These are phyloP conservation scores for Carpinus viminea DNA, from an alignment of 306 rosid species.

Conservation along the genomic window DNA sequence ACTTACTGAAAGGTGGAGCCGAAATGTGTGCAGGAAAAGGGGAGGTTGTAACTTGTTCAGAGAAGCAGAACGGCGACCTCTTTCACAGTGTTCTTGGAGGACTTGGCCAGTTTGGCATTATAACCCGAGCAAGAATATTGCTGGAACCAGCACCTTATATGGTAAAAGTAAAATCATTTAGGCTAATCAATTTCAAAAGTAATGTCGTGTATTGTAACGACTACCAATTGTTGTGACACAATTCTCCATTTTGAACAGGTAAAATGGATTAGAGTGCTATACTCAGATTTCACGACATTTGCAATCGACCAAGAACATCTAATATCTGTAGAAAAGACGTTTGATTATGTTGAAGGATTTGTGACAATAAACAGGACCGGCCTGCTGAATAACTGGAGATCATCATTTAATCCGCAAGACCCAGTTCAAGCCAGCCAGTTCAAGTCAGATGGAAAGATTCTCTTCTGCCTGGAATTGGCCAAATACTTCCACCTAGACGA, in stretches of 20 bases:
- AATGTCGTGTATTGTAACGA: neutral
- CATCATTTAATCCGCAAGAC: conserved; percentile 85
- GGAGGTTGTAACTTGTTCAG: conserved; percentile 71
- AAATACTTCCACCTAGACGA: conserved; percentile 64
- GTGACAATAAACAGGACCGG: conserved; percentile 92
- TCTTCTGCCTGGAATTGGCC: conserved; percentile 86
- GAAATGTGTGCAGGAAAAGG: conserved; percentile 78
- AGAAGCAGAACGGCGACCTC: conserved; percentile 69
- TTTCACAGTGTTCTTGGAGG: conserved; percentile 96
- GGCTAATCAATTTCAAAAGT: conserved; percentile 6
- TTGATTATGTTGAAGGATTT: conserved; percentile 89
- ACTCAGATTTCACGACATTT: conserved; percentile 54
- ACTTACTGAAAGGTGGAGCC: conserved; percentile 17
- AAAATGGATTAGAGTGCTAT: conserved; percentile 76
- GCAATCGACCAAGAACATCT: conserved; percentile 77
- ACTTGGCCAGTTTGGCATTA: conserved; percentile 95
- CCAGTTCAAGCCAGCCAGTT: conserved; percentile 85
- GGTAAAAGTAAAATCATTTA: conserved; percentile 35
- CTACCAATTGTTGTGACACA: neutral
- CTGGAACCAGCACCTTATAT: conserved; percentile 83
- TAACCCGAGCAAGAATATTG: conserved; percentile 77
- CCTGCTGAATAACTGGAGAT: conserved; percentile 89
- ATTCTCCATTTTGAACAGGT: conserved; percentile 41
- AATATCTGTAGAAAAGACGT: conserved; percentile 56
- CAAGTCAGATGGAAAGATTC: conserved; percentile 84